These are phyloP conservation scores for Hanseniaspora osmophila DNA, from an alignment of 805 yeast species.

Conservation along the genomic window DNA sequence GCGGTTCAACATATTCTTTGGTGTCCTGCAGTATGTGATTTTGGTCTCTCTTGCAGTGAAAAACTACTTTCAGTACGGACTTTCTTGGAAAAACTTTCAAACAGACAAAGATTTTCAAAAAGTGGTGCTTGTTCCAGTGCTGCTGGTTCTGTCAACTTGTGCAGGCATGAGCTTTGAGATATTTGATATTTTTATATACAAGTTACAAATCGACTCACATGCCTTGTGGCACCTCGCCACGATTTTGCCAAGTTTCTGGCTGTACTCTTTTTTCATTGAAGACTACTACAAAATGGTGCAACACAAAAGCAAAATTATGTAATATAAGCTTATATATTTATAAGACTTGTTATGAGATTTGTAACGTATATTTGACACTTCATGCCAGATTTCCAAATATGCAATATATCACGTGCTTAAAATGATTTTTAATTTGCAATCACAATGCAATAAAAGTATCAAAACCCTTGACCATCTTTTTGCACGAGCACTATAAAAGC, in stretches of 20 bases:
- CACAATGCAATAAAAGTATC: too few species aligned
- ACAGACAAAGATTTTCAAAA: constrained; percentile 7
- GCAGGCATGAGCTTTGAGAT: constrained; percentile 81
- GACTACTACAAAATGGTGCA: constrained; percentile 22
- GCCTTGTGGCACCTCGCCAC: constrained; percentile 89
- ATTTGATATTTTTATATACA: constrained; percentile 72
- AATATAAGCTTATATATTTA: too few species aligned
- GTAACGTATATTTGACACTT: too few species aligned
- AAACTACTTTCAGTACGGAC: constrained; percentile 16
- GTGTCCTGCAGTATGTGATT: constrained; percentile 53
- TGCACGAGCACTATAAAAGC: too few species aligned
- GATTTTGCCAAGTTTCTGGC: constrained; percentile 58
- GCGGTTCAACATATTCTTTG: constrained; percentile 74
- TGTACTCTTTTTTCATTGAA: constrained; percentile 48
- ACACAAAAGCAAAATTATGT: neutral
- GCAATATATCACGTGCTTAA: too few species aligned
- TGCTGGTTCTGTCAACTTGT: constrained; percentile 37
- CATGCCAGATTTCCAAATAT: too few species aligned
- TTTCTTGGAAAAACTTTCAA: constrained; percentile 5
- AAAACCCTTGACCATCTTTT: too few species aligned
- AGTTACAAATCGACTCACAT: constrained; percentile 73
- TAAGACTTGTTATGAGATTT: too few species aligned
- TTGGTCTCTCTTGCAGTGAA: constrained; percentile 20
- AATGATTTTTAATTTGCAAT: too few species aligned
- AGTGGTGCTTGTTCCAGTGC: constrained; percentile 33